A percentile compares a stretch with the other conserved stretches of the same genome.
These are phyloP conservation scores for Pelagomonas calceolata DNA, from an alignment of 108 stramenopile species.

Conservation along the genomic window DNA sequence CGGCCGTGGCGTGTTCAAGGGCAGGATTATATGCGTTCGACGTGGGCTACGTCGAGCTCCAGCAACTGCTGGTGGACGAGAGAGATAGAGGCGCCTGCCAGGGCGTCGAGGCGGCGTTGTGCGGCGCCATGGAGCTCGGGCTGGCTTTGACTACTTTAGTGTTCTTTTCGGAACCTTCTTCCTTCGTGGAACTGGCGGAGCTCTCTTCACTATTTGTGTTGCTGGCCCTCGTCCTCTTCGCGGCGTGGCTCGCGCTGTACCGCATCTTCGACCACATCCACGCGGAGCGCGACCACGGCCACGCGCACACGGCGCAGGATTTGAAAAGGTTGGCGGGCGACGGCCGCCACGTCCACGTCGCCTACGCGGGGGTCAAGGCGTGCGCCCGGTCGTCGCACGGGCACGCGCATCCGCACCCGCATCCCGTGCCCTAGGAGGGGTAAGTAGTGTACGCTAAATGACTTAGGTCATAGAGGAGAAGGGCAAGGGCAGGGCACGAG, in stretches of 20 bases:
- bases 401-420: no score
- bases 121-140: slow-evolving; percentile 19
- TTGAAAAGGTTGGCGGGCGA: background rate
- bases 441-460: no score
- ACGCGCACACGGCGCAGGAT: background rate
- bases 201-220: background rate
- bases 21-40: slow-evolving; percentile 30
- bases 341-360: background rate
- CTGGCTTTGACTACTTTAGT: slow-evolving; percentile 9
- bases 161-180: background rate
- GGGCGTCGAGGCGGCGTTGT: slow-evolving; percentile 24
- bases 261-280: background rate
- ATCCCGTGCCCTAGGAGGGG: no score
- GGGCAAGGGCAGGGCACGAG: no score
- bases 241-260: background rate
- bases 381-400: no score
- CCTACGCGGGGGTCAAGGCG: background rate
- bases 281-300: background rate
- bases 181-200: background rate
- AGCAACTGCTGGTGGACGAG: slow-evolving; percentile 30
- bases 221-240: background rate
- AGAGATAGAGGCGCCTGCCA: slow-evolving; percentile 24
- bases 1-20: slow-evolving; percentile 17
- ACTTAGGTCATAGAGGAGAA: no score
- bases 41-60: slow-evolving; percentile 25